phyloP scores from a whole-genome alignment of 768 basidiomycete species.

The Nevesoporus exiguus region DNA sequence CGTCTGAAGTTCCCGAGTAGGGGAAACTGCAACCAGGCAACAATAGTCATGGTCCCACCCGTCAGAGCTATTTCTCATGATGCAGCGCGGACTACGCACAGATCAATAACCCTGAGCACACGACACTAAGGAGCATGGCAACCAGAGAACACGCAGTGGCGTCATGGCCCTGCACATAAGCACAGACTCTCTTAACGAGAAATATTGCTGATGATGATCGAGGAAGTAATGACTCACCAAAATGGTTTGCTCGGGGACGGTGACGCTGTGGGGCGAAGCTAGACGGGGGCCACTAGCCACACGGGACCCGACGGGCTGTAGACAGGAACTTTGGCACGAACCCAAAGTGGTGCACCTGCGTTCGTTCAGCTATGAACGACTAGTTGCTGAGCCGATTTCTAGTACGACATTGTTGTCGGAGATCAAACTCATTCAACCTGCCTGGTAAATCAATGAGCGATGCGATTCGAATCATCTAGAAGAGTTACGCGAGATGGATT shows the following conservation, averaged over 20 bases:
- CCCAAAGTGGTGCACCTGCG: not conserved
- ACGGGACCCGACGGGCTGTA: not conserved
- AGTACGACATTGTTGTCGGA: not conserved
- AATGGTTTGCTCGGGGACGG: slow-evolving; percentile 13
- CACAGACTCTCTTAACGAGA: slow-evolving; percentile 2
- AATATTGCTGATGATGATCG: slow-evolving; percentile 9
- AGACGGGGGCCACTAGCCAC: not conserved
- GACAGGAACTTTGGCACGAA: not conserved
- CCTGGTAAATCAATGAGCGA: not conserved
- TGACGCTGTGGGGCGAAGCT: not conserved
- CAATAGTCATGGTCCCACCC: not conserved
- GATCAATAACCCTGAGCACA: slow-evolving; percentile 21
- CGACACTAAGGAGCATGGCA: slow-evolving; percentile 4
- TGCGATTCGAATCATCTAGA: not conserved
- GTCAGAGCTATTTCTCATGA: slow-evolving; percentile 19
- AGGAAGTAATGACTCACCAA: slow-evolving; percentile 19
- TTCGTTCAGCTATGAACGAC: not conserved
- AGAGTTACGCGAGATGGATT: not conserved
- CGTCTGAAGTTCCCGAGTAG: not conserved
- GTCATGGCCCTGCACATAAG: slow-evolving; percentile 15
- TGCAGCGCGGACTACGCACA: slow-evolving; percentile 17
- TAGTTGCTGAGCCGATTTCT: too few relatives aligned
- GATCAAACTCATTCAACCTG: slow-evolving; percentile 5
- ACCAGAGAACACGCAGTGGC: slow-evolving; percentile 24
- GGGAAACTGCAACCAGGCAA: not conserved